phyloP scores from a whole-genome alignment of 2,329 filamentous ascomycete species.

The Zymoseptoria crescenta region DNA sequence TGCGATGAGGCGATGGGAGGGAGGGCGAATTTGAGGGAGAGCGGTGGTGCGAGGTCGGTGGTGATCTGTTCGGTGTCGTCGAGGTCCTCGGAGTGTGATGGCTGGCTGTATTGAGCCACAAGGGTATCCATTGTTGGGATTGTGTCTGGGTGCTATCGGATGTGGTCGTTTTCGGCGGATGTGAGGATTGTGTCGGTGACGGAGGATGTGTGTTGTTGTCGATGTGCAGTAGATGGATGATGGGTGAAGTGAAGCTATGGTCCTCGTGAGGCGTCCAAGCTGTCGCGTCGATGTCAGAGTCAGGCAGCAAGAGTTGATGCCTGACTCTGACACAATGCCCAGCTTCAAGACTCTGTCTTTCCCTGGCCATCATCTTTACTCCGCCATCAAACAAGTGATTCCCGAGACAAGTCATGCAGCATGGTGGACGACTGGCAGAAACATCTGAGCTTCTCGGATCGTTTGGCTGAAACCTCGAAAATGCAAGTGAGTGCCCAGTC shows the following conservation, averaged over 20 bases:
- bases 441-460: constrained; percentile 38
- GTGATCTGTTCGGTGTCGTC: constrained; percentile 59
- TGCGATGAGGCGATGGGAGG: constrained; percentile 85
- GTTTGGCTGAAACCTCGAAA: constrained; percentile 38
- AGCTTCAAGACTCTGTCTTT: no score
- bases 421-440: constrained; percentile 34
- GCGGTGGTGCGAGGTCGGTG: constrained; percentile 60
- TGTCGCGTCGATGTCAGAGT: no score
- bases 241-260: not conserved
- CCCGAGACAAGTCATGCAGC: not conserved
- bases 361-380: not conserved
- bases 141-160: not conserved
- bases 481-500: constrained; percentile 36
- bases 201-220: not conserved
- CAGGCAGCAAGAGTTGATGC: no score
- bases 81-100: constrained; percentile 65
- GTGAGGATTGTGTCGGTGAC: not conserved
- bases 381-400: not conserved
- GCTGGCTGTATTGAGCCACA: constrained; percentile 82
- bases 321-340: no score
- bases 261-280: not conserved
- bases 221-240: not conserved
- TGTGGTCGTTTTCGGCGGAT: not conserved
- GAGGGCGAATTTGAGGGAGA: constrained; percentile 90
- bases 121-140: constrained; percentile 70